Evolutionary conservation across 2,329 filamentous ascomycete species (phyloP).

Genomic region (Colletotrichum godetiae): DNA sequence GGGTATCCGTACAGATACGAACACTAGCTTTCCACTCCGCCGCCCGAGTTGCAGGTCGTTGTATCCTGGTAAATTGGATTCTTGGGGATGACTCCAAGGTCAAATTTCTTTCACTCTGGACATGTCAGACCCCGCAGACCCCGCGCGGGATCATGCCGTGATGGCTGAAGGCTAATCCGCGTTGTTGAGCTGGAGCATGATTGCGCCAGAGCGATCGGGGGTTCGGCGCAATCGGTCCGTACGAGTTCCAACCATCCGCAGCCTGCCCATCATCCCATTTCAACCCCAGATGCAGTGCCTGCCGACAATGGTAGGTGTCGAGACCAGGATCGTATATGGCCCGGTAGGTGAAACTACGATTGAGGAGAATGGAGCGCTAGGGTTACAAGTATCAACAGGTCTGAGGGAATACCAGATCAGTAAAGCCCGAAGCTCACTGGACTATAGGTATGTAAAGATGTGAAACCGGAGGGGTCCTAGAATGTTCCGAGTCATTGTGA

Average conservation of each 20-base stretch:
- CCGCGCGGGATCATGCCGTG: constrained; percentile 25
- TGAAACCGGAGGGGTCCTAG: constrained; percentile 29
- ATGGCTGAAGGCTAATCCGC: not conserved
- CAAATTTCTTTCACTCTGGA: constrained; percentile 12
- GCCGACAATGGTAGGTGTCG: not conserved
- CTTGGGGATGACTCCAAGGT: not conserved
- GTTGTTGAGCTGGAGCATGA: constrained; percentile 14
- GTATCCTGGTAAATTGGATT: not conserved
- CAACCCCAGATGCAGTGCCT: not conserved
- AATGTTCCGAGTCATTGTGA: constrained; percentile 18
- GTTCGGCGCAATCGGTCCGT: constrained; percentile 16
- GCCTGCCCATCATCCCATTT: not conserved
- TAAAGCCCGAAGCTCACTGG: constrained; percentile 8
- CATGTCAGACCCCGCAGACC: constrained; percentile 4
- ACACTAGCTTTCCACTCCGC: not conserved
- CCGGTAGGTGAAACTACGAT: constrained; percentile 16
- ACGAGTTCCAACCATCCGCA: constrained; percentile 1
- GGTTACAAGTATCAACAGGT: not conserved
- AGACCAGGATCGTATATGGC: not conserved
- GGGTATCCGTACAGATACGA: not conserved
- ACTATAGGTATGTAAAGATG: not conserved
- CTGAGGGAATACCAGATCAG: not conserved
- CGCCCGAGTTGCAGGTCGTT: not conserved
- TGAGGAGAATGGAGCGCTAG: not conserved
- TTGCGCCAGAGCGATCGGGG: constrained; percentile 13